These are phyloP conservation scores for Tricholoma sp. DNA, from an alignment of 768 basidiomycete species.

Conservation along the genomic window DNA sequence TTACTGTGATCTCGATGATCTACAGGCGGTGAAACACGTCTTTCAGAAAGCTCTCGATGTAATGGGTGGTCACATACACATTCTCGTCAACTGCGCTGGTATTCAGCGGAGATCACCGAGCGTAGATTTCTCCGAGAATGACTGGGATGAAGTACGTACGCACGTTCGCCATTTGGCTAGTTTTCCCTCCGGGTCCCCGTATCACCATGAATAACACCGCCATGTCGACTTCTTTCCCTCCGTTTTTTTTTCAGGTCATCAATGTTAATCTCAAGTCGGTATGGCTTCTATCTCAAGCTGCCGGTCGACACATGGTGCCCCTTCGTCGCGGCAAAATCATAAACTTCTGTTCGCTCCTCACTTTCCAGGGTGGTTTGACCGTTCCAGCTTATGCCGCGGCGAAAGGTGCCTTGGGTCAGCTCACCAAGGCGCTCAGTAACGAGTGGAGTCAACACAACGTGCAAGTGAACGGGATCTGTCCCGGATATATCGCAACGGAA, in stretches of 20 bases:
- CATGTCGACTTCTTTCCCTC: background rate
- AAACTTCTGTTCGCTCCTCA: conserved; percentile 62
- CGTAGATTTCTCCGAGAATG: conserved; percentile 57
- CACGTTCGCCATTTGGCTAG: background rate
- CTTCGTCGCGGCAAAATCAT: conserved; percentile 64
- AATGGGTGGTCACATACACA: conserved; percentile 41
- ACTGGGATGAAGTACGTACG: conserved; percentile 60
- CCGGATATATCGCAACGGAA: conserved; percentile 87
- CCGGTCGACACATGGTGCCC: conserved; percentile 86
- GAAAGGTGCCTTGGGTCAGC: conserved; percentile 80
- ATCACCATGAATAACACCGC: conserved; percentile 6
- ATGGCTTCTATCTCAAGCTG: conserved; percentile 81
- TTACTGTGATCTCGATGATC: conserved; percentile 37
- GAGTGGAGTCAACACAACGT: conserved; percentile 90
- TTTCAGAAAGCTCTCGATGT: conserved; percentile 36
- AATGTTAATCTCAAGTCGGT: conserved; percentile 85
- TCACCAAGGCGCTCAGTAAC: conserved; percentile 88
- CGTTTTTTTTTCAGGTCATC: conserved; percentile 51
- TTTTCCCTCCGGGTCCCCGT: background rate
- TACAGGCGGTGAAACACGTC: conserved; percentile 33
- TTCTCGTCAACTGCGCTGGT: conserved; percentile 70
- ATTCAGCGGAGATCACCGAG: conserved; percentile 55
- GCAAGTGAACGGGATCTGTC: conserved; percentile 84
- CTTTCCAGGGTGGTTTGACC: conserved; percentile 59
- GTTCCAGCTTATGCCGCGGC: conserved; percentile 93